Evolutionary conservation across 2,329 filamentous ascomycete genomes (phyloP).

Genomic region (Xylariaceae sp.): DNA sequence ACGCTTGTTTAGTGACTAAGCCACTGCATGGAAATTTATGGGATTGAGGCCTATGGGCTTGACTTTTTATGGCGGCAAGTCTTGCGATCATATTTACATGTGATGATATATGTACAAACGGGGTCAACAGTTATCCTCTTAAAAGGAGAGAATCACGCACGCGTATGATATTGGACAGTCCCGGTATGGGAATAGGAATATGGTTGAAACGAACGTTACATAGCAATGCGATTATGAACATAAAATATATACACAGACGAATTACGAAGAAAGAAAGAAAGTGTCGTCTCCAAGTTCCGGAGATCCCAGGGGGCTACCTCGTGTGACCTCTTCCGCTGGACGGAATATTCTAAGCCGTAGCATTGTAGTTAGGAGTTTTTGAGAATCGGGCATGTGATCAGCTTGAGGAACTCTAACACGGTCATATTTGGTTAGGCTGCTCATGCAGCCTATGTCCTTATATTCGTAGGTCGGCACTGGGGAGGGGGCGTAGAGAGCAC

Average conservation of each 20-base stretch:
- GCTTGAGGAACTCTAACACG: too few relatives aligned
- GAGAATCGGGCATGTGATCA: too few relatives aligned
- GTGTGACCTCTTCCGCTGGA: too few relatives aligned
- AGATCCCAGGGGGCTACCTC: neutral
- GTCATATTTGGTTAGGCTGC: too few relatives aligned
- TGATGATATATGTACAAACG: neutral
- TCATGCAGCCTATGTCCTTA: too few relatives aligned
- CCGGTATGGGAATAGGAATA: neutral
- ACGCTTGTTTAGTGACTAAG: too few relatives aligned
- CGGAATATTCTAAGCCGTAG: too few relatives aligned
- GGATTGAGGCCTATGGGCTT: neutral
- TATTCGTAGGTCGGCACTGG: too few relatives aligned
- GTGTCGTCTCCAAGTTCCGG: neutral
- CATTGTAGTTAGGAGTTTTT: too few relatives aligned
- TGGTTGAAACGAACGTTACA: neutral
- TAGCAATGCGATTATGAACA: neutral
- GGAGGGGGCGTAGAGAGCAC: too few relatives aligned
- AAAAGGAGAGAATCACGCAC: neutral
- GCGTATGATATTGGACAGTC: neutral
- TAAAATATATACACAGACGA: neutral
- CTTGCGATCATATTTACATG: too few relatives aligned
- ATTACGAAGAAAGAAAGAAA: neutral
- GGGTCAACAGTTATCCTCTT: neutral
- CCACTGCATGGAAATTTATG: slow-evolving; percentile 3
- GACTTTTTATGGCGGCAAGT: neutral